Evolutionary conservation across 345 rosid genomes (phyloP), one percentile per base, ranked within the genome.

Genomic region (Salix koriyanagi): DNA sequence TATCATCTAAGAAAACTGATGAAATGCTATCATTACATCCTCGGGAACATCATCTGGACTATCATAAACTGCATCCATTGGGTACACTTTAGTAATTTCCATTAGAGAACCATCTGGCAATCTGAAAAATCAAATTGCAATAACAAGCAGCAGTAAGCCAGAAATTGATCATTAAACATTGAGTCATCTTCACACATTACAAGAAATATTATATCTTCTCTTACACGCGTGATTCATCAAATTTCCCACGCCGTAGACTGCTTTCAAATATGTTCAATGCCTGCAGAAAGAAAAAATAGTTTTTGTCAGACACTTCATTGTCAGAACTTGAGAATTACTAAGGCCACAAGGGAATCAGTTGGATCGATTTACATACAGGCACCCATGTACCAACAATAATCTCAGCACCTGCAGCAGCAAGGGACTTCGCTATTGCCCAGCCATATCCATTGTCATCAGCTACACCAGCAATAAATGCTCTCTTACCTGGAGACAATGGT

Each of bases 391-490:
- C 98, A 52, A 94, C 90, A 67, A 92, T 82, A 81, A 94, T 92
- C 81, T 94, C 94, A 85, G 98, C 98, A 54, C 98, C 97, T 25
- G 98, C 96, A 82, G 98, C 96, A 73, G 97, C 97, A 83, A 94
- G 98, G 75, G 98, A 90, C 80, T 94, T 94, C 16, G 96, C 98
- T 50, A 94, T 94, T 26, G 97, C 97, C 98, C 98, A 94, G 82
- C 98, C 97, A 73, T 92, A 94, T 56, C 98, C 98, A 72, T 94
- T 89, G 81, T 92, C 95, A 82, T 92, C 97, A 54, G 97, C 97
- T 56, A 91, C 84, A 79, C 94, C 97, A 67, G 97, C 97, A 83
- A 94, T 88, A 79, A 92, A 92, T 56, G 97, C 97, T 65, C 92
- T 86, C 89, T 92, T 92, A 39, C 97, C 98, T 92, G 32, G 65